Evolutionary conservation across 352 stramenopile genomes (phyloP).

Genomic region (Globisporangium emineosum): DNA sequence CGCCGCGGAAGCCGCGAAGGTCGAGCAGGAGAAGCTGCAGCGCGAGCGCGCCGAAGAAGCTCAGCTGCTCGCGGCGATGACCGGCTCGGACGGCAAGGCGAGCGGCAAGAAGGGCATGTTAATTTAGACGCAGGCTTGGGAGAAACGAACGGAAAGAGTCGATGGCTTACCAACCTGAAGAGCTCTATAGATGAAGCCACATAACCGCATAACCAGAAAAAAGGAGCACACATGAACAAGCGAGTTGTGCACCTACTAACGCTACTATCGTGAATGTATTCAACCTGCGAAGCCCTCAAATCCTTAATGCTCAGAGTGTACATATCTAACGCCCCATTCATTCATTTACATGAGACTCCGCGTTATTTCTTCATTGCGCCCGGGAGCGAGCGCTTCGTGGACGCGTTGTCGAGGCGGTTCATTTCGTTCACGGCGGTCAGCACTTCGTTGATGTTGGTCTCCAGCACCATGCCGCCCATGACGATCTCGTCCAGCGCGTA

Average conservation of each 20-base stretch:
- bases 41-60: constrained; percentile 45
- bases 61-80: constrained; percentile 30
- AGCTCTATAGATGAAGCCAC: neutral
- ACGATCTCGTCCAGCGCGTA: constrained; percentile 99
- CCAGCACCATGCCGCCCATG: constrained; percentile 99
- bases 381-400: constrained; percentile 72
- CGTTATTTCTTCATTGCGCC: constrained; percentile 65
- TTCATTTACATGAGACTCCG: constrained; percentile 7
- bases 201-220: neutral
- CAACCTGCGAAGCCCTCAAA: neutral
- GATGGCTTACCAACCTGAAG: constrained; percentile 1
- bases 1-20: constrained; percentile 21
- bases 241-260: neutral
- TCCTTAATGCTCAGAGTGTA: neutral
- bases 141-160: neutral
- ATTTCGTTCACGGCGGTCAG: constrained; percentile 97
- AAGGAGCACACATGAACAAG: neutral
- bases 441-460: constrained; percentile 99
- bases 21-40: constrained; percentile 39
- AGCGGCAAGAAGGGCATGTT: constrained; percentile 52
- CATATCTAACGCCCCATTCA: neutral
- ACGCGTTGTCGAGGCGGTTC: constrained; percentile 90
- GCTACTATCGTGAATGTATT: constrained; percentile 11
- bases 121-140: constrained; percentile 41
- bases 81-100: constrained; percentile 21